These are phyloP conservation scores for Schrenkiella parvula DNA, from an alignment of 345 rosid genomes.

Conservation along the genomic window DNA sequence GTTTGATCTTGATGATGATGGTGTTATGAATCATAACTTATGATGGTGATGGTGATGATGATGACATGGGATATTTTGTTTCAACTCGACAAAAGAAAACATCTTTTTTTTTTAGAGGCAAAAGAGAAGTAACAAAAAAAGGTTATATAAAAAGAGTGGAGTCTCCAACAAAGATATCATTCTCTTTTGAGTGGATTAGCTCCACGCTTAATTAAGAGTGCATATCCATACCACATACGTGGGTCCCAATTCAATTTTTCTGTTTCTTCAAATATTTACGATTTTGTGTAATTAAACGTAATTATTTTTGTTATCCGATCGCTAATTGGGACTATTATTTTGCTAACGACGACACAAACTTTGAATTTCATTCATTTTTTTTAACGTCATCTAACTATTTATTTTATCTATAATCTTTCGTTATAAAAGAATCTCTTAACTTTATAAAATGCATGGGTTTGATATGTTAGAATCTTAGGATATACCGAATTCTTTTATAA, in stretches of 20 bases:
- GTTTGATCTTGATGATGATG: conserved; percentile 2
- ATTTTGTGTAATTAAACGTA: not conserved
- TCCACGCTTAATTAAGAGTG: conserved; percentile 40
- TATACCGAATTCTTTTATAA: too few relatives aligned
- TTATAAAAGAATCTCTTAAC: not conserved
- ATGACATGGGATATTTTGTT: conserved; percentile 3
- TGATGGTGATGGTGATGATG: conserved; percentile 1
- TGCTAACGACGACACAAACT: not conserved
- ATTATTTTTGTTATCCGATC: not conserved
- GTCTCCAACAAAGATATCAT: conserved; percentile 37
- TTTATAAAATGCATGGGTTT: not conserved
- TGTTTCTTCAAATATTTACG: not conserved
- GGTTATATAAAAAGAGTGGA: conserved; percentile 25
- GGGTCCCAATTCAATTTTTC: conserved; percentile 19
- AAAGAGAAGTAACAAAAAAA: conserved; percentile 15
- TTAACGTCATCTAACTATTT: not conserved
- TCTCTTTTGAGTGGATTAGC: conserved; percentile 38
- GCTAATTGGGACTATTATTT: not conserved
- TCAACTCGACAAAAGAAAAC: not conserved
- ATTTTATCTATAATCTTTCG: not conserved
- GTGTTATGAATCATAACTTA: not conserved
- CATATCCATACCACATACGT: conserved; percentile 19
- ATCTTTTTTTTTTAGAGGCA: not conserved
- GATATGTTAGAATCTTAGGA: not conserved
- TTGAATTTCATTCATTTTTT: not conserved